Evolutionary conservation across 1,284 basidiomycete genomes (phyloP).

Genomic region (Phylloboletellus chloephorus): DNA sequence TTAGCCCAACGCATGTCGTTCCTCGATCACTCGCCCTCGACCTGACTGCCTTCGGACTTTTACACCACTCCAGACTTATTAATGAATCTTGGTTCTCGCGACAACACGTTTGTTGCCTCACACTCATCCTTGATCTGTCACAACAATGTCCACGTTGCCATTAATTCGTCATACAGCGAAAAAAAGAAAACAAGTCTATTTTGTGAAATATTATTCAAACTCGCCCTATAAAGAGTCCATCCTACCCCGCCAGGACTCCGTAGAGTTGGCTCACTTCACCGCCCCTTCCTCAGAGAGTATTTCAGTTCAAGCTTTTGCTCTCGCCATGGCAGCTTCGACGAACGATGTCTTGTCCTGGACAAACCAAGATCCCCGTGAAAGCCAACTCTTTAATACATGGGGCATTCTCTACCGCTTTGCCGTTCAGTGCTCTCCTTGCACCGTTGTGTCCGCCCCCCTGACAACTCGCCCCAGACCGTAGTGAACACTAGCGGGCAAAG

Average conservation of each 20-base stretch:
- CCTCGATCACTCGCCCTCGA: constrained; percentile 59
- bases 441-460: constrained; percentile 17
- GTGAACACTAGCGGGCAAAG: constrained; percentile 56
- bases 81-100: constrained; percentile 54
- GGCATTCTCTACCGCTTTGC: constrained; percentile 78
- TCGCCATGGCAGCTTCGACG: constrained; percentile 45
- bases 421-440: constrained; percentile 36
- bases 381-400: constrained; percentile 72
- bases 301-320: constrained; percentile 15
- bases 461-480: constrained; percentile 47
- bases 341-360: constrained; percentile 80
- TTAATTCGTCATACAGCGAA: constrained; percentile 51
- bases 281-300: constrained; percentile 27
- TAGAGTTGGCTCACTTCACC: constrained; percentile 25
- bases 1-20: constrained; percentile 55
- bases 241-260: constrained; percentile 16
- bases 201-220: constrained; percentile 35
- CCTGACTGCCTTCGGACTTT: constrained; percentile 48
- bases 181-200: constrained; percentile 35
- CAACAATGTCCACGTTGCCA: constrained; percentile 68
- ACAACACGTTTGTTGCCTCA: constrained; percentile 63
- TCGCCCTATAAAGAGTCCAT: constrained; percentile 41
- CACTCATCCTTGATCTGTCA: constrained; percentile 63
- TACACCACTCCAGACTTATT: constrained; percentile 62
- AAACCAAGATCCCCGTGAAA: constrained; percentile 76